phyloP scores from a whole-genome alignment of 129 eudicot species.

The Glebionis coronaria region DNA sequence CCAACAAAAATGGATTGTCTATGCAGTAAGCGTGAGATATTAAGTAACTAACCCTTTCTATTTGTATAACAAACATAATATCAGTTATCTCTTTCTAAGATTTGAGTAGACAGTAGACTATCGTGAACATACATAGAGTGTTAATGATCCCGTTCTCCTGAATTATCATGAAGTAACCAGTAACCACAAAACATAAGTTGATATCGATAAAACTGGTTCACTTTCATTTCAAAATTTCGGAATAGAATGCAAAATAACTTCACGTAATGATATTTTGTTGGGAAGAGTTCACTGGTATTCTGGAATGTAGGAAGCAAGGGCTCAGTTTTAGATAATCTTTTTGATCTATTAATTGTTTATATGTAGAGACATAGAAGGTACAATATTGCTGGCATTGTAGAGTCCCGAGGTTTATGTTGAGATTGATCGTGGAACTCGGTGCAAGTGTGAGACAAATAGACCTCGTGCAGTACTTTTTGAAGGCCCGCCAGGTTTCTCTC shows the following conservation, averaged over 20 bases:
- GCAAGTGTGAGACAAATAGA: slow-evolving; percentile 94
- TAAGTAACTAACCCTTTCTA: too few relatives aligned
- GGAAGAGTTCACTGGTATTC: too few relatives aligned
- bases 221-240: neutral
- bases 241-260: neutral
- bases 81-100: neutral
- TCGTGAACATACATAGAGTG: slow-evolving; percentile 2
- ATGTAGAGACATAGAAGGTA: slow-evolving; percentile 85
- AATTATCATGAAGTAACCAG: neutral
- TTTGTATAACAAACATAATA: too few relatives aligned
- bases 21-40: neutral
- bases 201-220: neutral
- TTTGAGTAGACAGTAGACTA: slow-evolving; percentile 1
- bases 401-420: slow-evolving; percentile 98
- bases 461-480: slow-evolving; percentile 97
- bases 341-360: slow-evolving; percentile 16
- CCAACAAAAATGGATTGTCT: slow-evolving; percentile 1
- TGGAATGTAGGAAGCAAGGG: neutral
- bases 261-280: neutral
- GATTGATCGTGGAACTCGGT: slow-evolving; percentile 96
- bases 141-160: neutral
- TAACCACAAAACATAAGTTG: neutral
- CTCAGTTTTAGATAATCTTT: slow-evolving; percentile 1
- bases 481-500: slow-evolving; percentile 95
- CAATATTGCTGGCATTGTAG: slow-evolving; percentile 78